phyloP scores from a whole-genome alignment of 495 filamentous ascomycete genomes.

The Pseudevernia furfuracea region DNA sequence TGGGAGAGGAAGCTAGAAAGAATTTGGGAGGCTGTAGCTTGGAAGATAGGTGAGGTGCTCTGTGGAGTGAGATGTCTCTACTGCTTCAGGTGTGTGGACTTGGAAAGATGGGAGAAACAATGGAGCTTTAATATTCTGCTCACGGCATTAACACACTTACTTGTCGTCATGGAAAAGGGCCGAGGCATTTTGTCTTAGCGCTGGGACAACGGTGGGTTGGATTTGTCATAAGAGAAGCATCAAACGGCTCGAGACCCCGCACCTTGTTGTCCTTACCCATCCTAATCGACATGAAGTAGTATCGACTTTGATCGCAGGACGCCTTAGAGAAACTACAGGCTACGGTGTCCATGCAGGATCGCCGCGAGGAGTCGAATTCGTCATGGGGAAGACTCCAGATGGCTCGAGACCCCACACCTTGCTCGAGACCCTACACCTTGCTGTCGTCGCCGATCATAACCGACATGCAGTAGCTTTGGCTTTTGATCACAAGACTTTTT shows the following conservation, averaged over 20 bases:
- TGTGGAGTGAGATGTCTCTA: not conserved
- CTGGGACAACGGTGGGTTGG: not conserved
- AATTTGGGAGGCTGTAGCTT: not conserved
- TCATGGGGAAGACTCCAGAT: too few species aligned
- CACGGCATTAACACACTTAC: not conserved
- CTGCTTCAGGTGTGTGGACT: not conserved
- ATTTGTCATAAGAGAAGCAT: not conserved
- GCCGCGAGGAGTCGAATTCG: too few species aligned
- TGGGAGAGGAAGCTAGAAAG: not conserved
- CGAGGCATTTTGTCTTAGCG: not conserved
- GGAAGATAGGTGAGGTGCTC: not conserved
- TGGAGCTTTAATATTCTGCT: not conserved
- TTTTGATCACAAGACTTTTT: too few species aligned
- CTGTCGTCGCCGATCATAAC: too few species aligned
- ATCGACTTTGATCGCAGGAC: not conserved
- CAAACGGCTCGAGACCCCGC: not conserved
- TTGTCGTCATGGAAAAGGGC: not conserved
- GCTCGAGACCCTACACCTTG: too few species aligned
- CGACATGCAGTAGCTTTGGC: too few species aligned
- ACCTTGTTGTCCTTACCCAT: not conserved
- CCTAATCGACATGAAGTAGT: not conserved
- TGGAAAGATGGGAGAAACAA: too few species aligned
- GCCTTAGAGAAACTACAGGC: not conserved
- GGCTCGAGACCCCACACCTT: too few species aligned
- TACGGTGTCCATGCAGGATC: not conserved